Percentiles rank a stretch among this genome's conserved stretches.
phyloP scores from a whole-genome alignment of 106 monocot species.

The Dioscorea dumetorum region DNA sequence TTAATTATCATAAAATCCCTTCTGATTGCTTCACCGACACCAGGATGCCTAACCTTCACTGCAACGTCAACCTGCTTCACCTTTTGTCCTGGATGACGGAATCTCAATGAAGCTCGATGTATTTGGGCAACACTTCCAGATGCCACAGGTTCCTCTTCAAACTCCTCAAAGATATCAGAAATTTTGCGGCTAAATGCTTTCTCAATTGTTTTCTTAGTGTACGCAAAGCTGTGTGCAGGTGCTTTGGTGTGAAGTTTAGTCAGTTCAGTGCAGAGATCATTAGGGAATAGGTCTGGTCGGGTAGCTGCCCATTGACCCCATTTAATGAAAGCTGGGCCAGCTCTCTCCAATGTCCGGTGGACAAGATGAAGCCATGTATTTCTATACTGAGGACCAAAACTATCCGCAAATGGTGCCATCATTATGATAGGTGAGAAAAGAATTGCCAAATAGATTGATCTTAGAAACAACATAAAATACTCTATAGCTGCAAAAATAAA shows the following conservation, averaged over 20 bases:
- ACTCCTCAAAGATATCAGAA: slow-evolving; percentile 71
- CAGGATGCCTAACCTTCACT: slow-evolving; percentile 77
- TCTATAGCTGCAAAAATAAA: slow-evolving; percentile 34
- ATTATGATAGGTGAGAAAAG: slow-evolving; percentile 44
- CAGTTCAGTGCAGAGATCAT: slow-evolving; percentile 56
- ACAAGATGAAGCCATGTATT: slow-evolving; percentile 49
- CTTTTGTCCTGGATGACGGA: slow-evolving; percentile 25
- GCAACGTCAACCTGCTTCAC: slow-evolving; percentile 36
- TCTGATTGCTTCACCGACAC: slow-evolving; percentile 62
- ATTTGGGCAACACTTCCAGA: slow-evolving; percentile 79
- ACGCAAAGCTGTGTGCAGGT: slow-evolving; percentile 59
- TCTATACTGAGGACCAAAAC: slow-evolving; percentile 31
- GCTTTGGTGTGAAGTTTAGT: slow-evolving; percentile 67
- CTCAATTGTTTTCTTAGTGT: slow-evolving; percentile 61
- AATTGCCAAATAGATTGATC: slow-evolving; percentile 48
- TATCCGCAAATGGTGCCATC: slow-evolving; percentile 60
- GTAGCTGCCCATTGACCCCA: slow-evolving; percentile 87
- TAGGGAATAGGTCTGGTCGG: slow-evolving; percentile 63
- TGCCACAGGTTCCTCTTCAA: slow-evolving; percentile 73
- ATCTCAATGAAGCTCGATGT: slow-evolving; percentile 48
- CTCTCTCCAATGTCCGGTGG: slow-evolving; percentile 44
- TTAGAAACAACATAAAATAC: slow-evolving; percentile 32
- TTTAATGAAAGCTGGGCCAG: slow-evolving; percentile 80
- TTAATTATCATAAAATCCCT: slow-evolving; percentile 75
- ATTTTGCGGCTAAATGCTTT: slow-evolving; percentile 56